Evolutionary conservation across 2,329 filamentous ascomycete genomes (phyloP), one percentile per base, ranked within the genome.

Genomic region (Rachicladosporium sp.): DNA sequence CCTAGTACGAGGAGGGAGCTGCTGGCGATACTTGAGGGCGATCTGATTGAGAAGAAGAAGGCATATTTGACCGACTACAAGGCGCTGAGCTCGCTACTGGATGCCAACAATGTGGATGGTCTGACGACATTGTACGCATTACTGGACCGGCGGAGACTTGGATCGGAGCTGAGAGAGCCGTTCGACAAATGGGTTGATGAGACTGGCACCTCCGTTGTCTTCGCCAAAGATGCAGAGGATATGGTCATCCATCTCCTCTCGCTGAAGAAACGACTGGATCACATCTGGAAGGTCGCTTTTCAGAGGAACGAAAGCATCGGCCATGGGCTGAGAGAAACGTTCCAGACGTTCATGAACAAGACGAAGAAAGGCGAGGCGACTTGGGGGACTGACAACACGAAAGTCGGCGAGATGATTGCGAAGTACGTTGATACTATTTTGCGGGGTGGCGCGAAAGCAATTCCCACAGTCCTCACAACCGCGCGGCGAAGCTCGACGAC

Each of bases 341-440:
- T 98, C 55, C 80, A 83, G 38, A 73, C 69, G 1, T 95, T 96
- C 52, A 94, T 98, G 70, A 98, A 98, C 60, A 84, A 91, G 59
- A 74, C 71, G 3, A 81, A 81, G 55, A 82, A 80, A 54, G 78
- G 75, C 1, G 71, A 75, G 6, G 69, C 77, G 4, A 79, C 76
- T 4, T 89, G 82, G 74, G 76, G 78, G 38, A 85, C 83, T 0
- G 81, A 87, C 41, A 93, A 88, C 41, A 86, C 87, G 11, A 96
- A 93, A 68, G 86, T 93, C 10, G 91, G 89, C 36, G 91, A 98
- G 66, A 94, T 96, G 88, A 93, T 95, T 50, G 93, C 91, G 23
- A 96, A 95, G 62, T 88, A 96, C 53, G 82, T 98, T 46, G 91
- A 98, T 61, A 72, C 82, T 65, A 69, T 98, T 12, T 72, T 98